phyloP scores from a whole-genome alignment of 2,329 filamentous ascomycete species.

The Colletotrichum euphorbiae region DNA sequence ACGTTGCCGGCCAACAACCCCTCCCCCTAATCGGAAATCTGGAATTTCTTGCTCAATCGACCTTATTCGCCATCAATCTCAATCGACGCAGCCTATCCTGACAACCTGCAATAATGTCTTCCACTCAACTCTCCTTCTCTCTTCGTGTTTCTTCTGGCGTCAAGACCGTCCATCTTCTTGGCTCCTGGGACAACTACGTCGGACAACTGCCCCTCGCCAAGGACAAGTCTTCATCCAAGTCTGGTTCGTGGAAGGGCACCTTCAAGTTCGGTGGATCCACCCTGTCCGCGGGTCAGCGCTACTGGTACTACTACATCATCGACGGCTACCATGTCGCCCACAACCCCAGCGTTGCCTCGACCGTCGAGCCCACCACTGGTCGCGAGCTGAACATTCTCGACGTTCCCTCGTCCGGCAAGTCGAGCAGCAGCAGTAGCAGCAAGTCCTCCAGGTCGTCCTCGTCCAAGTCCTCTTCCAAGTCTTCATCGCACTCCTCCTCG shows the following conservation, averaged over 20 bases:
- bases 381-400: constrained; percentile 98
- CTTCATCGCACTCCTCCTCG: constrained; percentile 58
- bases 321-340: constrained; percentile 98
- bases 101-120: constrained; percentile 75
- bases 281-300: constrained; percentile 88
- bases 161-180: constrained; percentile 97
- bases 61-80: constrained; percentile 41
- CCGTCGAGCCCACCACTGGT: constrained; percentile 94
- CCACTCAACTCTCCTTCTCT: constrained; percentile 94
- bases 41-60: constrained; percentile 68
- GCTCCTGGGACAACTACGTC: constrained; percentile 97
- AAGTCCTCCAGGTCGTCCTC: constrained; percentile 48
- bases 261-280: constrained; percentile 94
- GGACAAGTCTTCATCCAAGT: constrained; percentile 84
- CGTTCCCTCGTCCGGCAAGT: constrained; percentile 70
- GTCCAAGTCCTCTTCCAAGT: constrained; percentile 53
- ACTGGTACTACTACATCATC: constrained; percentile 99
- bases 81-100: constrained; percentile 48
- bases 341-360: constrained; percentile 90
- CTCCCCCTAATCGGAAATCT: constrained; percentile 58
- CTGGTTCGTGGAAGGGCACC: constrained; percentile 93
- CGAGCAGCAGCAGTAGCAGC: constrained; percentile 51
- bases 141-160: constrained; percentile 95
- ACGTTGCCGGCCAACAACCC: constrained; percentile 57
- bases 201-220: constrained; percentile 95